Evolutionary conservation across 176 grass and related monocot genomes (phyloP).

Genomic region (Dendrocalamus sinicus): DNA sequence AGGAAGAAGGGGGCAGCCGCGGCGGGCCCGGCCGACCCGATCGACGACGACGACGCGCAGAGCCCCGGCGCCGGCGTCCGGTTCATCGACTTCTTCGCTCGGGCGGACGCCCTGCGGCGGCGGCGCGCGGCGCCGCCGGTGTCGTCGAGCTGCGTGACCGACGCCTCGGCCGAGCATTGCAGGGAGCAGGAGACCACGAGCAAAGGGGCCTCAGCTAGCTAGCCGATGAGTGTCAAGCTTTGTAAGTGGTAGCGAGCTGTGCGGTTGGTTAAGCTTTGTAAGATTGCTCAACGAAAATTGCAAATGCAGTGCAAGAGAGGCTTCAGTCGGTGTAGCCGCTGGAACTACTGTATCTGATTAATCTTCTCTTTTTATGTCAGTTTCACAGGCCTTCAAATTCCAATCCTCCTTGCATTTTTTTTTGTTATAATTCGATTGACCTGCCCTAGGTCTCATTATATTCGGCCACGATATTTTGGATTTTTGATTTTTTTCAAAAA

Average conservation of each 20-base stretch:
- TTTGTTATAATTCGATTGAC: background rate
- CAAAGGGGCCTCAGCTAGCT: conserved; percentile 6
- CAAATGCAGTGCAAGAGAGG: background rate
- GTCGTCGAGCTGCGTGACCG: conserved; percentile 65
- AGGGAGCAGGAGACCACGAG: conserved; percentile 68
- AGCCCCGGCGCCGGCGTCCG: background rate
- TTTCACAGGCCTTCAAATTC: background rate
- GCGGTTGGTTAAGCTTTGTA: background rate
- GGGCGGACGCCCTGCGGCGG: conserved; percentile 24
- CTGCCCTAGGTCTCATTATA: background rate
- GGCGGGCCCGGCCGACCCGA: background rate
- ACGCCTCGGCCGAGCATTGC: conserved; percentile 51
- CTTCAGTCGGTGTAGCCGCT: background rate
- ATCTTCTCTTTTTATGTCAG: background rate
- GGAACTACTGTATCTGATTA: conserved; percentile 36
- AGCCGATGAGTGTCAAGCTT: background rate
- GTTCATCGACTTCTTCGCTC: conserved; percentile 79
- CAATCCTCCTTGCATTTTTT: no score
- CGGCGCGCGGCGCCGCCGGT: conserved; percentile 44
- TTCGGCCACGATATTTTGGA: background rate
- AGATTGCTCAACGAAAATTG: background rate
- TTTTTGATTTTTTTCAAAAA: no score
- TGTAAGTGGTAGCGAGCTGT: background rate
- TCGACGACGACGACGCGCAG: conserved; percentile 20
- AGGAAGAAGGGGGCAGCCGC: conserved; percentile 48